Evolutionary conservation across 306 rosid genomes (phyloP).

Genomic region (Pterocarpus macrocarpus): DNA sequence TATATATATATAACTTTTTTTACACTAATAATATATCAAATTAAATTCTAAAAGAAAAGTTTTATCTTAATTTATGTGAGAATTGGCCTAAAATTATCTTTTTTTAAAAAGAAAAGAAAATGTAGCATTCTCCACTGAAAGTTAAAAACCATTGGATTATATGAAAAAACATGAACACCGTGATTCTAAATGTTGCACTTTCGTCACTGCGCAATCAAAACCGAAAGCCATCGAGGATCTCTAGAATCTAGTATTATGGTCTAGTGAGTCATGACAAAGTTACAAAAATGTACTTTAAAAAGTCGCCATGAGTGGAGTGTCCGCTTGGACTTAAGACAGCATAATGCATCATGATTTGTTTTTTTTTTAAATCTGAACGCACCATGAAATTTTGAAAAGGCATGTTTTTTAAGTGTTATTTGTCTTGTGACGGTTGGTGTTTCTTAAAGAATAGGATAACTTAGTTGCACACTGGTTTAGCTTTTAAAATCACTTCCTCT

Average conservation of each 20-base stretch:
- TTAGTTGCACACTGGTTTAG: conserved; percentile 15
- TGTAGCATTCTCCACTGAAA: no score
- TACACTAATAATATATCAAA: no score
- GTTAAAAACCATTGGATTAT: no score
- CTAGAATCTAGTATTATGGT: conserved; percentile 23
- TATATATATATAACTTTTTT: no score
- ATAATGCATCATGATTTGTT: conserved; percentile 26
- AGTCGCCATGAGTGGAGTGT: neutral
- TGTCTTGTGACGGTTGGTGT: conserved; percentile 38
- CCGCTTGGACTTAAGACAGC: conserved; percentile 10
- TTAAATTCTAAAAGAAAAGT: no score
- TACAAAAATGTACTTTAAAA: conserved; percentile 16
- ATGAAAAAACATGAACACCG: no score
- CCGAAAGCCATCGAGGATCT: conserved; percentile 31
- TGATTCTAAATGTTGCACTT: conserved; percentile 28
- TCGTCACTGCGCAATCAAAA: conserved; percentile 29
- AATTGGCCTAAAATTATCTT: no score
- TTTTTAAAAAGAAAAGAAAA: no score
- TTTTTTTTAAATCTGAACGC: neutral
- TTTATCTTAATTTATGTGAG: no score
- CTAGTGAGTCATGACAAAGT: conserved; percentile 36
- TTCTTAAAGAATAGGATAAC: conserved; percentile 37
- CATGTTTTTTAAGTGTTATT: conserved; percentile 29
- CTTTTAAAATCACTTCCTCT: conserved; percentile 5
- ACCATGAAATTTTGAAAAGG: conserved; percentile 33